Percentiles rank a stretch among this genome's conserved stretches.
Conservation (phyloP, 495 filamentous ascomycete species). For the Aspergillus egyptiacus region DNA sequence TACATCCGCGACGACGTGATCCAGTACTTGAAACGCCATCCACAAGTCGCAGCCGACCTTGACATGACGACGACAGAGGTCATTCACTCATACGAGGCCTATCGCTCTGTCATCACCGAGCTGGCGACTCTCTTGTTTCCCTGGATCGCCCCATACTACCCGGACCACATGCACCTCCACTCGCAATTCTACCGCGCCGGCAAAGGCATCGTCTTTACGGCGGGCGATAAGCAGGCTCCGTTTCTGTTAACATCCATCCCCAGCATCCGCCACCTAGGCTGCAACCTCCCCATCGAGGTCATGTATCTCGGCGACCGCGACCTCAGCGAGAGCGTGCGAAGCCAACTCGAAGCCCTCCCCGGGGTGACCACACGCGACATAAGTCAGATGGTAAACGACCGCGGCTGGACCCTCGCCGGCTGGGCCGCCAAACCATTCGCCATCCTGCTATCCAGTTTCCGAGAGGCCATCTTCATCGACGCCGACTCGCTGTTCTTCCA, state of each 20-base stretch:
- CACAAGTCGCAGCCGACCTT: constrained; percentile 3
- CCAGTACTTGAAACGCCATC: constrained; percentile 15
- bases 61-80: constrained; percentile 10
- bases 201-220: constrained; percentile 30
- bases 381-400: constrained; percentile 19
- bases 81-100: constrained; percentile 26
- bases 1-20: constrained; percentile 22
- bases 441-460: constrained; percentile 44
- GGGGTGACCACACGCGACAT: constrained; percentile 21
- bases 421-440: constrained; percentile 39
- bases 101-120: constrained; percentile 20
- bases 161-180: constrained; percentile 26
- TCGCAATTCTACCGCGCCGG: constrained; percentile 19
- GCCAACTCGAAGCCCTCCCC: constrained; percentile 10
- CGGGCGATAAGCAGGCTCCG: constrained; percentile 24
- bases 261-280: constrained; percentile 26
- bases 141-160: constrained; percentile 28
- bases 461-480: constrained; percentile 47
- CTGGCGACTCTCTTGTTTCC: constrained; percentile 25
- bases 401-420: constrained; percentile 19
- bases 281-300: constrained; percentile 32
- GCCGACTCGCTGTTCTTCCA: constrained; percentile 40
- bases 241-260: constrained; percentile 30
- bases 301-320: constrained; percentile 34
- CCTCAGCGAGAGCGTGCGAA: constrained; percentile 20